Evolutionary conservation across 2,329 filamentous ascomycete species (phyloP).

Genomic region (Neobulgaria alba): DNA sequence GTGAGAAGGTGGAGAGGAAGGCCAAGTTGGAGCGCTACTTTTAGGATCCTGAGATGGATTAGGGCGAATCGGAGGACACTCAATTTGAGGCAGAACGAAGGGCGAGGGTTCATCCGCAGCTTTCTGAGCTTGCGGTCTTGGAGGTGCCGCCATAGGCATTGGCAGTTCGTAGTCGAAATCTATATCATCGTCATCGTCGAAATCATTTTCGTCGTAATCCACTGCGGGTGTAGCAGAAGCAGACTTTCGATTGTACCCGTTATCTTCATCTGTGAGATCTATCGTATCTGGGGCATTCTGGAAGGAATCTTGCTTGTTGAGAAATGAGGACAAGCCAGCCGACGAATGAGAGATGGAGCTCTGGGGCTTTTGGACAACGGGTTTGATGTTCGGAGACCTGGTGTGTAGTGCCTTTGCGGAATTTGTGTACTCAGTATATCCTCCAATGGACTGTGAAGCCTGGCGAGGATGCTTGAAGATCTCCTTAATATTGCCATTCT

Average conservation of each 20-base stretch:
- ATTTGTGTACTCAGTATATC: constrained; percentile 28
- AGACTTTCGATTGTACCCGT: constrained; percentile 16
- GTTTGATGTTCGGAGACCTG: constrained; percentile 19
- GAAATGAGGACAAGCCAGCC: constrained; percentile 24
- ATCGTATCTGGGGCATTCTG: constrained; percentile 32
- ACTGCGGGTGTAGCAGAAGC: constrained; percentile 1
- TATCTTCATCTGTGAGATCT: constrained; percentile 29
- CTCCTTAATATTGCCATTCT: constrained; percentile 40
- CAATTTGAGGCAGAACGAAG: constrained; percentile 7
- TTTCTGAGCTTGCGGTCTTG: constrained; percentile 38
- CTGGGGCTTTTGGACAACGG: constrained; percentile 5
- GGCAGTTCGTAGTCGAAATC: constrained; percentile 44
- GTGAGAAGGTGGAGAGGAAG: constrained; percentile 40
- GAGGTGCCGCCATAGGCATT: constrained; percentile 18
- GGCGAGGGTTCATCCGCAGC: constrained; percentile 9
- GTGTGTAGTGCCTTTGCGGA: constrained; percentile 12
- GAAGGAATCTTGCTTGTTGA: constrained; percentile 41
- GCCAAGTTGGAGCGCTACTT: constrained; percentile 28
- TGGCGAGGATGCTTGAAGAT: constrained; percentile 39
- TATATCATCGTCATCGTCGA: constrained; percentile 74
- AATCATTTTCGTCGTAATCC: constrained; percentile 65
- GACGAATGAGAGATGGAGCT: not conserved
- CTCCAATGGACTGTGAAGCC: constrained; percentile 29
- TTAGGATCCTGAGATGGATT: constrained; percentile 13
- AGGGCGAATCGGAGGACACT: too few species aligned